Percentiles rank a stretch among this genome's conserved stretches.
Evolutionary conservation across 179 eudicot species (phyloP).

Genomic region (Camellia oleifera): DNA sequence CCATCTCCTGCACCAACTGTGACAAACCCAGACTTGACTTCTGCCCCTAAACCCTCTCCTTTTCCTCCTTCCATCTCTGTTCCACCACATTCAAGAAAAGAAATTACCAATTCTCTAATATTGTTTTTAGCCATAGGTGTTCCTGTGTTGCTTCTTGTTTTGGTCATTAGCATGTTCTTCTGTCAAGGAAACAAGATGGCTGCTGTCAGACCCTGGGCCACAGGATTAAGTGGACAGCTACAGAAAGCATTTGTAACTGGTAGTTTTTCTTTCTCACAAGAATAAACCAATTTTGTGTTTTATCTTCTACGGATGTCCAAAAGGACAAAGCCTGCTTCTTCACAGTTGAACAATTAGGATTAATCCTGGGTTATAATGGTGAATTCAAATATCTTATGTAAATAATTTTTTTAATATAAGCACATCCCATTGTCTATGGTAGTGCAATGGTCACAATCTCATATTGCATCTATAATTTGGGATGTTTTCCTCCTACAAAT

Average conservation of each 20-base stretch:
- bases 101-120: constrained; percentile 12
- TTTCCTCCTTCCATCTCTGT: background rate
- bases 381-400: background rate
- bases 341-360: background rate
- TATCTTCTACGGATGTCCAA: background rate
- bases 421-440: background rate
- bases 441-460: background rate
- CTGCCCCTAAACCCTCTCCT: constrained; percentile 6
- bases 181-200: constrained; percentile 49
- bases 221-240: constrained; percentile 95
- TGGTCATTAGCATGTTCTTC: constrained; percentile 29
- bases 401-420: too few relatives aligned
- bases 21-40: background rate
- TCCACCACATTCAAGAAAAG: background rate
- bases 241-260: constrained; percentile 94
- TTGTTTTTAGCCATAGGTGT: constrained; percentile 29
- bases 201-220: constrained; percentile 83
- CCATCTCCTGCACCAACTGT: constrained; percentile 14
- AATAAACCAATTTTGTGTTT: background rate
- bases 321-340: background rate
- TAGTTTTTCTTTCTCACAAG: constrained; percentile 18
- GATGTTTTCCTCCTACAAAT: background rate
- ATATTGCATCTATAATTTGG: background rate
- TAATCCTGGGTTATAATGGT: background rate
- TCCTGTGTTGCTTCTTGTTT: constrained; percentile 34